Evolutionary conservation across 2,329 filamentous ascomycete species (phyloP).

Genomic region (Trichoderma asperellum): DNA sequence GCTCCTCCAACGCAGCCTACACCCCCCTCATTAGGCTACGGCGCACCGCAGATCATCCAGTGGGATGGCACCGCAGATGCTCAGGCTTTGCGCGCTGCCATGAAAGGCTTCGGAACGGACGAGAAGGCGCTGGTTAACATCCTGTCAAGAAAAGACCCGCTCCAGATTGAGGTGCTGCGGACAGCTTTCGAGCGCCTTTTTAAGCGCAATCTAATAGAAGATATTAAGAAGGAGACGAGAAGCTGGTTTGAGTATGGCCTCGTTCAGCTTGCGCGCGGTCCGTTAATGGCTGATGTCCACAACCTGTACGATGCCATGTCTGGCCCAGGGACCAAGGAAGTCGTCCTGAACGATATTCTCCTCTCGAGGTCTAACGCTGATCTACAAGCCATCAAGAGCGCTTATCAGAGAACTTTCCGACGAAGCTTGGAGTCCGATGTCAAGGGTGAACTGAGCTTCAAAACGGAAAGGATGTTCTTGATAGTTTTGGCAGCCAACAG

Average conservation of each 20-base stretch:
- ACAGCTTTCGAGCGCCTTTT: conserved; percentile 67
- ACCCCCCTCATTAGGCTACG: conserved; percentile 74
- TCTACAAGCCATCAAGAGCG: conserved; percentile 79
- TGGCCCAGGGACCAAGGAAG: conserved; percentile 84
- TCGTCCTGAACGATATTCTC: conserved; percentile 82
- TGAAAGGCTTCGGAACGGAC: conserved; percentile 93
- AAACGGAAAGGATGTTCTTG: conserved; percentile 83
- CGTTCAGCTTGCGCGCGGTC: conserved; percentile 75
- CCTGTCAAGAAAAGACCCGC: conserved; percentile 73
- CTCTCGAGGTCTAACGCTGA: conserved; percentile 85
- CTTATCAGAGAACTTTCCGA: conserved; percentile 71
- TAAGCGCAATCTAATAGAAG: conserved; percentile 70
- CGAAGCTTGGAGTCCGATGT: conserved; percentile 72
- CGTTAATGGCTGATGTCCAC: conserved; percentile 75
- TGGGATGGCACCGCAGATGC: conserved; percentile 72
- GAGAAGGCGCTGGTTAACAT: conserved; percentile 75
- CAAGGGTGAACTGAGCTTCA: conserved; percentile 77
- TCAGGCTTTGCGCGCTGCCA: conserved; percentile 73
- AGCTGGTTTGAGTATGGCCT: conserved; percentile 76
- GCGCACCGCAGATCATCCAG: conserved; percentile 68
- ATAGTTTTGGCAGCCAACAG: conserved; percentile 76
- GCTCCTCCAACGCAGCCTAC: conserved; percentile 56
- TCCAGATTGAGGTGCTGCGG: conserved; percentile 73
- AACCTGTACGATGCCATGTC: conserved; percentile 72
- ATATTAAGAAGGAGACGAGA: conserved; percentile 77